Conservation (phyloP, 441 rosid genomes). For the Monsonia emarginata region DNA sequence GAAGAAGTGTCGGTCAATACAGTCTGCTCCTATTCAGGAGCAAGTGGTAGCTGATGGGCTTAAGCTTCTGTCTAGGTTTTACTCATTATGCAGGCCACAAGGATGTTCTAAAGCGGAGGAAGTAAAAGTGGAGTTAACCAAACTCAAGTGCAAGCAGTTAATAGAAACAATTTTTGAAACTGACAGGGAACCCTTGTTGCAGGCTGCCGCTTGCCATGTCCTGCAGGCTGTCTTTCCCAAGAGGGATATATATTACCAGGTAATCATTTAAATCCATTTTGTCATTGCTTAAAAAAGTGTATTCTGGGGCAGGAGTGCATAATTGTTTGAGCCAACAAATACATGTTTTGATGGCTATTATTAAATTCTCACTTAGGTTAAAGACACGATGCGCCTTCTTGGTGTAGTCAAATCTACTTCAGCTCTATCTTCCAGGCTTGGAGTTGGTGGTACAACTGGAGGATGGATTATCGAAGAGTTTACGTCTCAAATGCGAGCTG, state of each 20-base stretch:
- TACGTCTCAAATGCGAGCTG: conserved; percentile 96
- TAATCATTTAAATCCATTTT: conserved; percentile 21
- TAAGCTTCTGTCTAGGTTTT: conserved; percentile 70
- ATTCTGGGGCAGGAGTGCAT: background rate
- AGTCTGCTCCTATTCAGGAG: conserved; percentile 73
- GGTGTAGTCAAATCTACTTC: conserved; percentile 91
- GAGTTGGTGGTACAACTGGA: conserved; percentile 63
- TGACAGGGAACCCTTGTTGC: conserved; percentile 82
- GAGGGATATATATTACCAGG: conserved; percentile 86
- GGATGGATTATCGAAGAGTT: conserved; percentile 93
- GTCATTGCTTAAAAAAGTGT: background rate
- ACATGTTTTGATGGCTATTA: conserved; percentile 15
- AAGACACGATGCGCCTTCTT: conserved; percentile 89
- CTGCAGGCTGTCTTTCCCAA: conserved; percentile 80
- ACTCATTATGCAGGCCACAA: conserved; percentile 46
- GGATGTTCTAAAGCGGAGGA: conserved; percentile 38
- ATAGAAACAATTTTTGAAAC: conserved; percentile 83
- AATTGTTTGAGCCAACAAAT: background rate
- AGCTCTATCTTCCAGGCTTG: conserved; percentile 68
- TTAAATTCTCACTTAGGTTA: conserved; percentile 48
- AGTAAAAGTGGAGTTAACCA: conserved; percentile 38
- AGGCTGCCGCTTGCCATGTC: conserved; percentile 84
- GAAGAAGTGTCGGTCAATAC: conserved; percentile 58
- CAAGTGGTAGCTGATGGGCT: conserved; percentile 95
- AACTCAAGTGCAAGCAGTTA: conserved; percentile 75